Base-by-base conservation (phyloP, 2,329 filamentous ascomycete species). In the Trichoderma brevicompactum region DNA sequence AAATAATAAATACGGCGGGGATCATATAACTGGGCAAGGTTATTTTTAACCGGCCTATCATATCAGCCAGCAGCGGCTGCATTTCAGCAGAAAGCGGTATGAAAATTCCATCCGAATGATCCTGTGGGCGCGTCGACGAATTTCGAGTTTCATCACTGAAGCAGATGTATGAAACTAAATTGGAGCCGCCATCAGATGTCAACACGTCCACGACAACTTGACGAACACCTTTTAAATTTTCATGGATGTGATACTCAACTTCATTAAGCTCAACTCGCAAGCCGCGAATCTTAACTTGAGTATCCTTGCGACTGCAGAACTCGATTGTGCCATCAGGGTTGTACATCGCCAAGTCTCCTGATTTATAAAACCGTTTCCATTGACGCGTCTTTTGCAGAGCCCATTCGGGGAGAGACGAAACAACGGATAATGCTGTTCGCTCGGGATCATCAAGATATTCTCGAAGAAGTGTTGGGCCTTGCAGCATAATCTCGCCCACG, bases 301-400 rank as follows among this genome's bases (percentile, higher is more conserved):
- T 64, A 64, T 64, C 61, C 15, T 41, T 64, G 28, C 61, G 61
- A 15, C 50, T 56, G 6, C 49, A 54, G 40, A 64, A 64, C 32
- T 64, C 61, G 13, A 64, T 56, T 10, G 49, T 56, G 34, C 61
- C 68, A 10, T 67, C 65, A 0, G 72, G 71, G 43, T 78, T 71
- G 23, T 81, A 81, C 55, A 55, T 72, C 70, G 4, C 74, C 79
- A 15, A 83, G 66, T 84, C 82, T 7, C 82, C 82, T 1, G 81
- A 82, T 65, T 78, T 79, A 68, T 83, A 83, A 6, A 79, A 67
- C 5, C 61, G 61, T 2, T 7, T 41, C 61, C 61, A 64, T 7
- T 55, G 40, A 12, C 41, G 40, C 1, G 50, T 13, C 13, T 28
- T 55, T 5, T 72, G 73, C 7, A 69, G 76, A n/a, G 66, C 34